Evolutionary conservation across 129 eudicot species (phyloP).

Genomic region (Escallonia herrerae): DNA sequence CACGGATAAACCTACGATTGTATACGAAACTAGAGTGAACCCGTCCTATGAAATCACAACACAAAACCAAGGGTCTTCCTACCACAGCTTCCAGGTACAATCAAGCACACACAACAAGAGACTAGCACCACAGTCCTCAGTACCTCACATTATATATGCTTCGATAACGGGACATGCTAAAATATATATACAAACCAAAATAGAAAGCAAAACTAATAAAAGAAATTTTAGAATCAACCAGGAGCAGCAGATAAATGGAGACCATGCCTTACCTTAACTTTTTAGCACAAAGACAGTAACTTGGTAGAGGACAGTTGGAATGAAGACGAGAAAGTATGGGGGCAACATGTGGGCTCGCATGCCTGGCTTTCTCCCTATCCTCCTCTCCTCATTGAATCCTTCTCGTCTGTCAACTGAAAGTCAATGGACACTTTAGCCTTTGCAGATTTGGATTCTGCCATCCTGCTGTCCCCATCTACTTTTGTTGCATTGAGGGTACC

Average conservation of each 20-base stretch:
- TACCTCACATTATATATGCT: too few relatives aligned
- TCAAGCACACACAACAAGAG: too few relatives aligned
- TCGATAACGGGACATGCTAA: too few relatives aligned
- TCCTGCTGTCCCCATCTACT: neutral
- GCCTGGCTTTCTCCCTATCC: neutral
- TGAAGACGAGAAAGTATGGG: constrained; percentile 4
- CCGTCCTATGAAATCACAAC: too few relatives aligned
- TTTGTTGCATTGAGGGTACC: neutral
- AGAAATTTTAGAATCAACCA: neutral
- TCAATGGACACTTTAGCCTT: neutral
- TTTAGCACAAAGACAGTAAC: neutral
- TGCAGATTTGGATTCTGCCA: neutral
- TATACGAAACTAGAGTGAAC: too few relatives aligned
- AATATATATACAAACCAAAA: too few relatives aligned
- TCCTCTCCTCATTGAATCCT: constrained; percentile 11
- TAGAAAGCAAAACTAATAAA: too few relatives aligned
- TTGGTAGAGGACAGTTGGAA: neutral
- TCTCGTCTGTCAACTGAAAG: constrained; percentile 7
- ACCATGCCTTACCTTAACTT: neutral
- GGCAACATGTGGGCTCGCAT: constrained; percentile 3
- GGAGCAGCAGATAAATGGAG: neutral
- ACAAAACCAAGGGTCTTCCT: too few relatives aligned
- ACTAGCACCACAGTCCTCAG: too few relatives aligned
- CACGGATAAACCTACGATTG: too few relatives aligned
- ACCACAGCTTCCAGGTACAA: too few relatives aligned